Conservation (phyloP, 257 asterid species). For the Nicotiana benthamiana region DNA sequence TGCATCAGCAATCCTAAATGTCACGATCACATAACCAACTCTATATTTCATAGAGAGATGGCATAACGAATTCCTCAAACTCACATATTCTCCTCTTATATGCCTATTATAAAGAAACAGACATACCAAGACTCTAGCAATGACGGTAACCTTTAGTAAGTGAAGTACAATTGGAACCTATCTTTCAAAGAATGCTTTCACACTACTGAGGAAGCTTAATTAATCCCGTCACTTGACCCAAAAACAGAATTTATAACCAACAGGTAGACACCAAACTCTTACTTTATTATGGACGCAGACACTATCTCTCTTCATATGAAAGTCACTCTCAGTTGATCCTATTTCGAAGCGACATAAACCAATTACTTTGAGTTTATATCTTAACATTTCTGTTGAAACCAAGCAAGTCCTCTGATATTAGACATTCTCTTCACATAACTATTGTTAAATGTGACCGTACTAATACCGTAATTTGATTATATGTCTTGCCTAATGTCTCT, state of each 20-base stretch:
- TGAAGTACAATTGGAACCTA: background rate
- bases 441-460: background rate
- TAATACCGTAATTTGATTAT: background rate
- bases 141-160: background rate
- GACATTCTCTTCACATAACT: background rate
- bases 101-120: constrained; percentile 1
- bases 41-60: background rate
- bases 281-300: background rate
- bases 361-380: background rate
- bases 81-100: background rate
- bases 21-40: constrained; percentile 1
- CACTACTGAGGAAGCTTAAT: background rate
- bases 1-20: background rate
- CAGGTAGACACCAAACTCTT: background rate
- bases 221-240: background rate
- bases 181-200: background rate
- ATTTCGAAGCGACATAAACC: background rate
- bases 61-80: background rate
- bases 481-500: background rate
- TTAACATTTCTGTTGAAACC: background rate
- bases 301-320: background rate
- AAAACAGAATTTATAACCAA: background rate
- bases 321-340: background rate
- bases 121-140: background rate
- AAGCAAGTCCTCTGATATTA: background rate